Evolutionary conservation across 1,139 yeast genomes (phyloP), one percentile per base, ranked within the genome.

Genomic region (Petasospora fabianii): DNA sequence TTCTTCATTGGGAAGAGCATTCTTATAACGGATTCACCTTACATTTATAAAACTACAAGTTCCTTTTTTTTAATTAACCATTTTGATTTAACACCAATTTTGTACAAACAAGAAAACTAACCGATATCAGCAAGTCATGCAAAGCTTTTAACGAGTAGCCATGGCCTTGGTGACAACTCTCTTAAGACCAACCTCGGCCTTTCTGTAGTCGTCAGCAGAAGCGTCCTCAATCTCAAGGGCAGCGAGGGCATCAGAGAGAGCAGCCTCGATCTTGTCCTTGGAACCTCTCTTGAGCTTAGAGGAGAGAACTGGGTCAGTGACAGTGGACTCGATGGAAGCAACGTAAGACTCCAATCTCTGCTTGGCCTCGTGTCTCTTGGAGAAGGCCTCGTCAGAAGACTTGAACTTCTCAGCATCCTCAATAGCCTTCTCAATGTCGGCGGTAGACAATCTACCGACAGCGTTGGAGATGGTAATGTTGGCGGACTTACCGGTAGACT

Each of bases 391-490:
- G 73, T 92, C 98, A 61, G 96, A 85, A 65, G 92, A 77, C 85
- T 92, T 92, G 95, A 88, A 92, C 74, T 86, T 86, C 77, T 92
- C 97, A 67, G 98, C 98, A 68, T 92, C 97, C 71, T 74, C 75
- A 70, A 92, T 90, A 96, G 92, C 90, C 88, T 88, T 84, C 78
- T 92, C 97, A 64, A 92, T 92, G 73, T 92, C 97, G 59, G 86
- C 90, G 62, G 95, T 77, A 50, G 97, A 87, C 70, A 92, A 86
- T 85, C 96, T 87, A 77, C 98, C 98, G 63, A 90, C 95, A 58
- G 97, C 95, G 94, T 92, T 92, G 58, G 97, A 87, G 81, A 92
- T 92, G 73, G 97, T 92, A 68, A 92, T 92, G 95, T 92, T 92
- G 66, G 97, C 96, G 58, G 97, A 81, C 75, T 95, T 88, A 72